Conservation (phyloP, 2,329 filamentous ascomycete species). For the Lasiodiplodia gonubiensis region DNA sequence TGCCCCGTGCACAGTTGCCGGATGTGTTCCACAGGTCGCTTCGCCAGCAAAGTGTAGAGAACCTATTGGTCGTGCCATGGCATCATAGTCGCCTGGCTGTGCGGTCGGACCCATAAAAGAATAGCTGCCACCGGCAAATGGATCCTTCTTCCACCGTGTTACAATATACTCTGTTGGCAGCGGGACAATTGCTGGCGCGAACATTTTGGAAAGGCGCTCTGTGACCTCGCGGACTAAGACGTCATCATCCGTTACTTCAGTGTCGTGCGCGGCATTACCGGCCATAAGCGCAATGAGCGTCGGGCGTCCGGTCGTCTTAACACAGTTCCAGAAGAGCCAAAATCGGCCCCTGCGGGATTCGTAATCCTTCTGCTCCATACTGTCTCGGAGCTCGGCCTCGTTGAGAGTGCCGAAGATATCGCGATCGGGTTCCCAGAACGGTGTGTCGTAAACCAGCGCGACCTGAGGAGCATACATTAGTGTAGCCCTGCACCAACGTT, state of each 20-base stretch:
- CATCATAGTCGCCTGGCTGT: conserved; percentile 85
- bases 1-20: conserved; percentile 94
- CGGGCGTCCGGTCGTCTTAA: conserved; percentile 83
- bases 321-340: conserved; percentile 97
- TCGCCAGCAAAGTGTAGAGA: conserved; percentile 96
- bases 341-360: conserved; percentile 81
- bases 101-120: conserved; percentile 89
- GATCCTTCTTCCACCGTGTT: conserved; percentile 90
- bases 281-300: conserved; percentile 94
- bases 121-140: conserved; percentile 92
- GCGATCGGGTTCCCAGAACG: conserved; percentile 88
- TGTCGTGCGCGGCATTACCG: conserved; percentile 88
- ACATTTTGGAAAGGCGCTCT: conserved; percentile 76
- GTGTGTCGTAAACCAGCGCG: conserved; percentile 82
- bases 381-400: conserved; percentile 70
- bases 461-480: conserved; percentile 50
- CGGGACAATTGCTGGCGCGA: conserved; percentile 67
- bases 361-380: conserved; percentile 81
- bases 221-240: conserved; percentile 82
- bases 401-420: conserved; percentile 95
- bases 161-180: conserved; percentile 84
- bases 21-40: conserved; percentile 93
- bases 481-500: neutral
- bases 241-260: conserved; percentile 76
- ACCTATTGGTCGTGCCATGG: conserved; percentile 82